Percentiles rank a stretch among this genome's conserved stretches.
Conservation (phyloP, 192 early-diverging fungal genomes). For the Geranomyces variabilis region DNA sequence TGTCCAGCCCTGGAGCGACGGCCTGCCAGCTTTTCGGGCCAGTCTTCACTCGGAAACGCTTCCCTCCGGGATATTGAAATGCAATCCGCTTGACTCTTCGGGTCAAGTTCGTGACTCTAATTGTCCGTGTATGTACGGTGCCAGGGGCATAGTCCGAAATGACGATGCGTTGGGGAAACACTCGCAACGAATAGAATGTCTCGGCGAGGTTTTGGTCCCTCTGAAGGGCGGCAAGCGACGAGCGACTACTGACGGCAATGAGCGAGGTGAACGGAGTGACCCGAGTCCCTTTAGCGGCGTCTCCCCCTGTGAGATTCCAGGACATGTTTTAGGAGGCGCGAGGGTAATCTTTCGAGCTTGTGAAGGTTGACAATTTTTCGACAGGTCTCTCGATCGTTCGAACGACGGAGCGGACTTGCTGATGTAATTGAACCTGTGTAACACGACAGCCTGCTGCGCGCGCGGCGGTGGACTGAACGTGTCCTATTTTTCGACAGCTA, state of each 20-base stretch:
- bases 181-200: slow-evolving; percentile 29
- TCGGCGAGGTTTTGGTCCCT: slow-evolving; percentile 6
- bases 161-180: slow-evolving; percentile 36
- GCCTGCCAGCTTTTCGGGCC: slow-evolving; percentile 6
- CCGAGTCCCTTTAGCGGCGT: slow-evolving; percentile 10
- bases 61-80: slow-evolving; percentile 29
- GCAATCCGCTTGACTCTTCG: slow-evolving; percentile 30
- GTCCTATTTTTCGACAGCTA: too few relatives aligned
- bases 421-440: too few relatives aligned
- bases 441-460: too few relatives aligned
- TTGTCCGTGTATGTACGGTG: slow-evolving; percentile 2
- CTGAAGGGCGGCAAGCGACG: background rate
- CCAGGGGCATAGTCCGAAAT: slow-evolving; percentile 45
- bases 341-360: background rate
- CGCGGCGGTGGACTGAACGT: too few relatives aligned
- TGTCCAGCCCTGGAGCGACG: slow-evolving; percentile 12
- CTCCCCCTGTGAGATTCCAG: background rate
- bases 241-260: slow-evolving; percentile 18
- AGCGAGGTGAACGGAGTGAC: slow-evolving; percentile 16
- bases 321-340: background rate
- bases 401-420: too few relatives aligned
- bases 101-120: slow-evolving; percentile 45
- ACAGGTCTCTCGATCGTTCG: too few relatives aligned
- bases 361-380: background rate
- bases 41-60: slow-evolving; percentile 33